Base-by-base conservation (phyloP, 2,329 filamentous ascomycete species). In the Pseudogymnoascus sp. region DNA sequence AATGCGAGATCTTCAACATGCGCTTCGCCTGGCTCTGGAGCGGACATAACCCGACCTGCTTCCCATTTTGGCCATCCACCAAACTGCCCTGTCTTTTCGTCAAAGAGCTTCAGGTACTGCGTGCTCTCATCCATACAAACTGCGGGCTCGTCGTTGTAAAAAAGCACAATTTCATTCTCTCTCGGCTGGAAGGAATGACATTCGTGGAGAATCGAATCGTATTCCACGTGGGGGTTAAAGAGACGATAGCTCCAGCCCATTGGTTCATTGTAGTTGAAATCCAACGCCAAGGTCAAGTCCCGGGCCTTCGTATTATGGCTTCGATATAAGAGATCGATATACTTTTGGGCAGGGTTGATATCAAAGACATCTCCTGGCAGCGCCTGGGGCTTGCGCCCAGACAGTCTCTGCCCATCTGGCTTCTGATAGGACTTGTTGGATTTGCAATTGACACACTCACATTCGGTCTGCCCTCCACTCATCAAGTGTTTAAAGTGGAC, bases 401-500 rank as follows among this genome's bases (percentile, higher is more conserved):
- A 33, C 8, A 25, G 12, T 40, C 35, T 60, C 14, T 38, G 38
- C 8, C 49, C 28, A 55, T 21, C 49, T 25, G 58, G 11, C 58
- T 11, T 38, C 58, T 60, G 33, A 25, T 60, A 28, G 25, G 38
- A 25, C 23, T 60, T 60, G 35, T 11, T 25, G 14, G 33, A 25
- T 23, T 25, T 41, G 38, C 61, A 62, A 12, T 62, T 62, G 43
- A 62, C 45, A 31, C 61, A 62, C n/a, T 16, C 31, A 38, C 61
- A 62, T 21, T 59, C 21, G 9, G 16, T 14, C 31, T 62, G 9
- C 41, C 28, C 62, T 28, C 60, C 60, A 40, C 12, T 23, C 62
- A 63, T 63, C 23, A 63, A 28, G 18, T 40, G 52, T 16, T 62
- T 55, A 35, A 63, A 63, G 38, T 63, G 62, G 16, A 49, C 25